Conservation (phyloP, 257 asterid species). For the Petrea volubilis region DNA sequence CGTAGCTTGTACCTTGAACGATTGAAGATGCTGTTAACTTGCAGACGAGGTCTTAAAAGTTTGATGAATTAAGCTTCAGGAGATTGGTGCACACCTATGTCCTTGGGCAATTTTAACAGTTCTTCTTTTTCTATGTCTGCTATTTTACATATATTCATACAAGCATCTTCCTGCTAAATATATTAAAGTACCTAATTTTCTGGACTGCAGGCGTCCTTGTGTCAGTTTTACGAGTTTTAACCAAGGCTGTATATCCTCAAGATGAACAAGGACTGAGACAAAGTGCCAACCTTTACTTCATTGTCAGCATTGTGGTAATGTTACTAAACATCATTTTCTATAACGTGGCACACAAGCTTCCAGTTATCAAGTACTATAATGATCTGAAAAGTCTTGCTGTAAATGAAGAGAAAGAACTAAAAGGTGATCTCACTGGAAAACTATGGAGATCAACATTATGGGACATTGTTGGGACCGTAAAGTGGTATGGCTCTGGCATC, state of each 20-base stretch:
- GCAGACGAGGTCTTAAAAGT: background rate
- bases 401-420: slow-evolving; percentile 65
- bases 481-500: slow-evolving; percentile 80
- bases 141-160: background rate
- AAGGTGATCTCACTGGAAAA: slow-evolving; percentile 64
- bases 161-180: slow-evolving; percentile 1
- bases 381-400: slow-evolving; percentile 66
- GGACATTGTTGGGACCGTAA: slow-evolving; percentile 70
- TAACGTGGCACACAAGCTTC: slow-evolving; percentile 76
- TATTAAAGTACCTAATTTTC: slow-evolving; percentile 1
- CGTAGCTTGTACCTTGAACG: background rate
- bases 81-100: background rate
- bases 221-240: slow-evolving; percentile 66
- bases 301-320: slow-evolving; percentile 74
- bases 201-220: slow-evolving; percentile 79
- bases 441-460: slow-evolving; percentile 70
- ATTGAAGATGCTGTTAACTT: background rate
- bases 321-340: slow-evolving; percentile 66
- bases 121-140: background rate
- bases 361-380: slow-evolving; percentile 69
- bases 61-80: slow-evolving; percentile 2
- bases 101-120: background rate
- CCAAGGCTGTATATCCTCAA: slow-evolving; percentile 86
- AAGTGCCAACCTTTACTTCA: slow-evolving; percentile 87
- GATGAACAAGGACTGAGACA: slow-evolving; percentile 76